phyloP scores from a whole-genome alignment of 805 yeast species.

The Pichia ethanolica region DNA sequence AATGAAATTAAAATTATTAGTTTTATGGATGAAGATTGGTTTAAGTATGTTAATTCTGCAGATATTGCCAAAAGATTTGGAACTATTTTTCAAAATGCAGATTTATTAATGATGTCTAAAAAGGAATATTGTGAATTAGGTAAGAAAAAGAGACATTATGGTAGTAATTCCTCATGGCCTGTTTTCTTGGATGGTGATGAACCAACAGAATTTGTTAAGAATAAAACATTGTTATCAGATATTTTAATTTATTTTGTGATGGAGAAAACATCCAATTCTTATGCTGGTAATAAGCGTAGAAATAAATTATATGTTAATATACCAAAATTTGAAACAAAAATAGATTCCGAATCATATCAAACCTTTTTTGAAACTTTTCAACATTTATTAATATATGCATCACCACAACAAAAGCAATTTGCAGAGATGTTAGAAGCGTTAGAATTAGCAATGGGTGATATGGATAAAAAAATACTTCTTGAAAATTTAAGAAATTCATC shows the following conservation, averaged over 20 bases:
- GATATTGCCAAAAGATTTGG: conserved; percentile 64
- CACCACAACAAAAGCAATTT: conserved; percentile 55
- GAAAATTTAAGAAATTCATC: conserved; percentile 4
- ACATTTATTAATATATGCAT: conserved; percentile 54
- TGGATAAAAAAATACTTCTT: conserved; percentile 36
- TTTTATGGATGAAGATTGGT: conserved; percentile 35
- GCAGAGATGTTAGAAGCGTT: conserved; percentile 58
- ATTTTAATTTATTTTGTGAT: conserved; percentile 56
- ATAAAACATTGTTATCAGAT: conserved; percentile 42
- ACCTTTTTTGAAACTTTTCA: conserved; percentile 55
- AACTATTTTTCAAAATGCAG: conserved; percentile 58
- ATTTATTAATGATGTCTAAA: conserved; percentile 58
- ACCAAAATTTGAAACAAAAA: conserved; percentile 58
- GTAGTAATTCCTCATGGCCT: conserved; percentile 68
- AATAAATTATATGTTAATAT: conserved; percentile 54
- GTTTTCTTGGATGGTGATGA: conserved; percentile 71
- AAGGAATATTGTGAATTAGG: conserved; percentile 39
- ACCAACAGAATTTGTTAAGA: conserved; percentile 42
- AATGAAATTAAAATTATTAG: conserved; percentile 65
- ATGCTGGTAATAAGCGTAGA: conserved; percentile 22
- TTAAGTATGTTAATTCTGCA: conserved; percentile 16
- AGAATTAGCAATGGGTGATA: conserved; percentile 62
- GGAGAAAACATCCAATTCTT: conserved; percentile 43
- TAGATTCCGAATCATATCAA: conserved; percentile 69
- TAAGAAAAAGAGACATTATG: conserved; percentile 39